phyloP scores from a whole-genome alignment of 2,329 filamentous ascomycete genomes.

The Diaporthe sp. region DNA sequence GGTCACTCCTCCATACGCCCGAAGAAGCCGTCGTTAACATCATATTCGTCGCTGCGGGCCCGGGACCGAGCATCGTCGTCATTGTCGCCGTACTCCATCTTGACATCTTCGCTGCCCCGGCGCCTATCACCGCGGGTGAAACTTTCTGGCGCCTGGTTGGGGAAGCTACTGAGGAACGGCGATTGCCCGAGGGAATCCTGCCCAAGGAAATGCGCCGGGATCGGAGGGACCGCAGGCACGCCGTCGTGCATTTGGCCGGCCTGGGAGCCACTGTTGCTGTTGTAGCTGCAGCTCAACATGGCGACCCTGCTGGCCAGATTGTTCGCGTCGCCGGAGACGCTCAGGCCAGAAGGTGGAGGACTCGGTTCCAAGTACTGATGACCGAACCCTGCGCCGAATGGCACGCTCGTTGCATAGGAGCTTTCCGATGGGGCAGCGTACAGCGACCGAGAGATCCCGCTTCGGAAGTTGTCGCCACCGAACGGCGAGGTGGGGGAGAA shows the following conservation, averaged over 20 bases:
- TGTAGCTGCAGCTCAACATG: constrained; percentile 91
- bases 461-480: constrained; percentile 72
- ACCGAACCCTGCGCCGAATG: constrained; percentile 62
- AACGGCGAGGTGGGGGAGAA: constrained; percentile 62
- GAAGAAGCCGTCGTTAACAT: constrained; percentile 86
- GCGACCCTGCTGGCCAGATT: constrained; percentile 92
- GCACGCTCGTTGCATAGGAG: constrained; percentile 66
- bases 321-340: constrained; percentile 83
- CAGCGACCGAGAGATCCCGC: constrained; percentile 81
- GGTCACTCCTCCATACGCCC: constrained; percentile 92
- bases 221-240: constrained; percentile 87
- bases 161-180: constrained; percentile 75
- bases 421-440: constrained; percentile 76
- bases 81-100: constrained; percentile 77
- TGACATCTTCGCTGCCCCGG: constrained; percentile 70
- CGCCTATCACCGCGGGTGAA: constrained; percentile 70
- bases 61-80: constrained; percentile 74
- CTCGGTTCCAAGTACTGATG: constrained; percentile 82
- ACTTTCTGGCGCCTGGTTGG: constrained; percentile 73
- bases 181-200: constrained; percentile 71
- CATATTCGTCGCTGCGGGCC: constrained; percentile 85
- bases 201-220: constrained; percentile 85
- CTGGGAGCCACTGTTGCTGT: constrained; percentile 78
- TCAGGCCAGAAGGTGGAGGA: constrained; percentile 84
- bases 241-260: constrained; percentile 76